These are phyloP conservation scores for Clonostachys solani DNA, from an alignment of 2,329 filamentous ascomycete species.

Conservation along the genomic window DNA sequence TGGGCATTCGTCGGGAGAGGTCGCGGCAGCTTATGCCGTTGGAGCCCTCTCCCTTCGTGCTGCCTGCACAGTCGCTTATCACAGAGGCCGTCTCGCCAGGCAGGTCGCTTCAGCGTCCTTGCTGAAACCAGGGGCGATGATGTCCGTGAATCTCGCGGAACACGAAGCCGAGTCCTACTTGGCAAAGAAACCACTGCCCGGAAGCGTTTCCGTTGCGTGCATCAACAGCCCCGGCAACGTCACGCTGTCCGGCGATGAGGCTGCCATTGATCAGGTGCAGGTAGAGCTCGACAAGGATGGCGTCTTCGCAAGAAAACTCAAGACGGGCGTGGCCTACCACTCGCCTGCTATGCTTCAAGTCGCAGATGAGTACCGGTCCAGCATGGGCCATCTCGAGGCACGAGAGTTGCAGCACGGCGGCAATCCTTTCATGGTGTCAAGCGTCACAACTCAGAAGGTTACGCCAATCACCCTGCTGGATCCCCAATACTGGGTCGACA, in stretches of 20 bases:
- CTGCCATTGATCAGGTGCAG: slow-evolving; percentile 3
- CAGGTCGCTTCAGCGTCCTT: too few relatives aligned
- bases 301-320: slow-evolving; percentile 8
- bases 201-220: slow-evolving; percentile 1
- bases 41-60: slow-evolving; percentile 9
- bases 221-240: slow-evolving; percentile 8
- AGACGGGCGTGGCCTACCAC: slow-evolving; percentile 9
- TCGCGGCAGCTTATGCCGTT: slow-evolving; percentile 27
- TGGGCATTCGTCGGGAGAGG: slow-evolving; percentile 33
- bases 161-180: neutral
- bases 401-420: neutral
- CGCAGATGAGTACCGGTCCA: slow-evolving; percentile 11
- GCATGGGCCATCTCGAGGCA: neutral
- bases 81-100: neutral
- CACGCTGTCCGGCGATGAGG: slow-evolving; percentile 5
- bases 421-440: neutral
- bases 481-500: slow-evolving; percentile 9
- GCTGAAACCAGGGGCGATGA: neutral
- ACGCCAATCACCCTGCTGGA: neutral
- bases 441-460: too few relatives aligned
- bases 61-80: slow-evolving; percentile 1
- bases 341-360: slow-evolving; percentile 9
- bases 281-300: slow-evolving; percentile 1
- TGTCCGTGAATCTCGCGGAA: slow-evolving; percentile 1
- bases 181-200: neutral